Evolutionary conservation across 164 flowering plant genomes (phyloP), one percentile per base, ranked within the genome.

Genomic region (Echeveria elegans): DNA sequence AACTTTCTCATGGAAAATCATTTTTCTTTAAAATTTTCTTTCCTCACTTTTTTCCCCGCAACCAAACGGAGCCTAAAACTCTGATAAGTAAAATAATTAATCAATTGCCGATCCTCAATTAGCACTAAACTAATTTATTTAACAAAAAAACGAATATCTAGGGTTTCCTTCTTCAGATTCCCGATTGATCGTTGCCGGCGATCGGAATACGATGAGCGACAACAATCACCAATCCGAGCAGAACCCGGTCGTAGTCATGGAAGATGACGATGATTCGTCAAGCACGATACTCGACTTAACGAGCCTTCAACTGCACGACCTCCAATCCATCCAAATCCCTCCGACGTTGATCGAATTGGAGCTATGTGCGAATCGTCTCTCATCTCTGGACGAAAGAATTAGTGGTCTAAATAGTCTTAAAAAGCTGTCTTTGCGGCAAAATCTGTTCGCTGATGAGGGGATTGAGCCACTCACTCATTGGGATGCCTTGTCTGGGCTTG

Each of bases 381-480:
- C 95, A 8, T 53, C 70, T 12, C 64, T 94, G 50, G 99, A 94
- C 74, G 70, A 88, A 43, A 88, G 99, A 40, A 85, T 94, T 38
- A 82, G 77, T 5, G 72, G 74, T 6, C 95, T 94, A 66, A 75
- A 83, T n/a, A 74, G 75, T 66, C 93, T 94, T 37, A 89, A 83
- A 61, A 94, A 85, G 82, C 86, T 94, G 41, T 94, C 93, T 60
- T 70, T 89, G 38, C 92, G 97, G 19, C 97, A 94, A 65, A 94
- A 91, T 74, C 87, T 94, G 34, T 67, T 94, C 56, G 82, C 80
- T 7, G 95, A 89, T 70, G 81, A 78, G 15, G 93, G 81, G 29
- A 63, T 91, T 56, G 85, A 81, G 38, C 85, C 84, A 3, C 68
- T 94, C 59, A 85, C 96, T 50, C 60, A 50, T 32, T 94, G 86